These are phyloP conservation scores for Nothophaeocryptopus gaeumannii DNA, from an alignment of 2,329 filamentous ascomycete species.

Conservation along the genomic window DNA sequence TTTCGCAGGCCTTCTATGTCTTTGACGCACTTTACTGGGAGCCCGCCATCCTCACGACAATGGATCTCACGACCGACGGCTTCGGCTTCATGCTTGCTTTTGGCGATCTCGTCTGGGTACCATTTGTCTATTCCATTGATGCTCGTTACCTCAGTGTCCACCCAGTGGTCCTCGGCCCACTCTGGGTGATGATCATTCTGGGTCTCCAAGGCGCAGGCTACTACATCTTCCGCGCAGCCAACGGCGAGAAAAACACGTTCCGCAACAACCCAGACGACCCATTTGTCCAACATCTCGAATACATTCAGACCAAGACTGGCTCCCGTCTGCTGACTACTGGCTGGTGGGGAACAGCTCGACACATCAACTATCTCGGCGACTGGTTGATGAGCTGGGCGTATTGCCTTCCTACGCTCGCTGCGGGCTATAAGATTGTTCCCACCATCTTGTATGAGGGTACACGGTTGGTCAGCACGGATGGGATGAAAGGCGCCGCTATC, in stretches of 20 bases:
- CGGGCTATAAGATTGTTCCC: slow-evolving; percentile 71
- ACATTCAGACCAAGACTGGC: slow-evolving; percentile 78
- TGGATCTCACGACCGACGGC: slow-evolving; percentile 89
- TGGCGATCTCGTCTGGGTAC: slow-evolving; percentile 89
- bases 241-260: slow-evolving; percentile 94
- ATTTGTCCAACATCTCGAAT: slow-evolving; percentile 73
- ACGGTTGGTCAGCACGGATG: slow-evolving; percentile 56
- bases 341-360: slow-evolving; percentile 89
- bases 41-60: slow-evolving; percentile 82
- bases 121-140: slow-evolving; percentile 83
- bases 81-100: slow-evolving; percentile 95
- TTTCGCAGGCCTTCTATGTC: slow-evolving; percentile 77
- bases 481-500: slow-evolving; percentile 78
- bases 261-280: slow-evolving; percentile 81
- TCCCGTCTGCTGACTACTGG: slow-evolving; percentile 78
- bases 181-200: slow-evolving; percentile 63
- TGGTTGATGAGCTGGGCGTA: slow-evolving; percentile 94
- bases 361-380: slow-evolving; percentile 95
- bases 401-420: slow-evolving; percentile 78
- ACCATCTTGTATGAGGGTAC: slow-evolving; percentile 55
- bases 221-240: slow-evolving; percentile 87
- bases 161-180: slow-evolving; percentile 71
- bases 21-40: slow-evolving; percentile 86
- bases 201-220: slow-evolving; percentile 71
- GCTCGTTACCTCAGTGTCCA: slow-evolving; percentile 80